Base-by-base conservation (phyloP, 2,329 filamentous ascomycete species). In the Aaosphaeria arxii region DNA sequence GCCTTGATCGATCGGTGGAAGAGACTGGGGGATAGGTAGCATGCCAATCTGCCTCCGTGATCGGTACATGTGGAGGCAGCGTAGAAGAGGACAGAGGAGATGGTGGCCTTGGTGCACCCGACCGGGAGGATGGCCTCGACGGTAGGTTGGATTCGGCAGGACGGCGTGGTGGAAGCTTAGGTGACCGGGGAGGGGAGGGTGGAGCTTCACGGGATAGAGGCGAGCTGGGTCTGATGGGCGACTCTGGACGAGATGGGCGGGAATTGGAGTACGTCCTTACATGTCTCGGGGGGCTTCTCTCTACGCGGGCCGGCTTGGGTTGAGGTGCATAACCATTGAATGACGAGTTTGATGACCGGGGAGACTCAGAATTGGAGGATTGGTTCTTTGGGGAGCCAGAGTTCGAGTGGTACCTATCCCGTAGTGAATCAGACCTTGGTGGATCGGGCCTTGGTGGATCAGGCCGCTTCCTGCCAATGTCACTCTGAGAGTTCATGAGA, bases 301-400 rank as follows among this genome's bases (percentile, higher is more conserved):
- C 58, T 17, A 60, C 52, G 5, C 56, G 58, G 7, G 50, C 43
- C 13, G 55, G 57, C 57, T 30, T 53, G 50, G 28, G 45, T 50
- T 7, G 41, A 29, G 29, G 41, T 11, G 9, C 11, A 13, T 52
- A 56, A 41, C 61, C 56, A 31, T 47, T 46, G 33, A 69, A 39
- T 6, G 64, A 66, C 3, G 65, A 66, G 7, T 54, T 59, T 1
- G 66, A 69, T 6, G 65, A 69, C 6, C 57, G 57, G 17, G 65
- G 66, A 6, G 67, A 69, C 9, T 66, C 56, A 11, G 53, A 48
- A 32, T 53, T 52, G 2, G 61, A 52, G n/a, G 50, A 56, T 17
- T 36, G 29, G 29, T 62, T 52, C 30, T 63, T 65, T 5, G 63
- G 62, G 5, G 65, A 63, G 36, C 49, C 45, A 11, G 63, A 57